These are phyloP conservation scores for Rasamsonia emersonii DNA, from an alignment of 2,329 filamentous ascomycete genomes.

Conservation along the genomic window DNA sequence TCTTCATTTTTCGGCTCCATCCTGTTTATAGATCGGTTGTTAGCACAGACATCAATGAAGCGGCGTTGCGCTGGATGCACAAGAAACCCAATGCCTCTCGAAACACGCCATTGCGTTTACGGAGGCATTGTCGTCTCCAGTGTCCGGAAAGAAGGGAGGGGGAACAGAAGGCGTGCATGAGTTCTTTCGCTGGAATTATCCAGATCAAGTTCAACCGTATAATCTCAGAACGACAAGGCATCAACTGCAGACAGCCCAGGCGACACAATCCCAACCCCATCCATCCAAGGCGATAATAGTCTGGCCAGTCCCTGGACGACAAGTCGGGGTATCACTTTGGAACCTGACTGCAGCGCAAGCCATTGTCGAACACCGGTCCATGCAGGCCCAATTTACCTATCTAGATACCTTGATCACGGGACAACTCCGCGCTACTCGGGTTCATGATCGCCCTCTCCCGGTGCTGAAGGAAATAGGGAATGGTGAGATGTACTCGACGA, in stretches of 20 bases:
- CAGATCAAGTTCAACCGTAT: conserved; percentile 40
- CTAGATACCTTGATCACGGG: conserved; percentile 35
- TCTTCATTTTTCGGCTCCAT: conserved; percentile 24
- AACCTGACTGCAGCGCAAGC: conserved; percentile 1
- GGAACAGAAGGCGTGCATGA: conserved; percentile 26
- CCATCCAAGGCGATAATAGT: neutral
- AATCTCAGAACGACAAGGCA: conserved; percentile 30
- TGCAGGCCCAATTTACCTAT: conserved; percentile 24
- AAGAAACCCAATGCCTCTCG: no score
- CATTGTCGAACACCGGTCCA: conserved; percentile 33
- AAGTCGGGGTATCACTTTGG: no score
- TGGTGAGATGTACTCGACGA: conserved; percentile 22
- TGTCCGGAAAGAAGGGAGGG: neutral
- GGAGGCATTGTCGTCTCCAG: neutral
- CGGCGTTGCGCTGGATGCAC: no score
- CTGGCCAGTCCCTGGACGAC: no score
- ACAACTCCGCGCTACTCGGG: conserved; percentile 31
- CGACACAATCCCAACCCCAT: conserved; percentile 1
- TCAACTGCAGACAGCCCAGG: neutral
- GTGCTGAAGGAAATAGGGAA: conserved; percentile 8
- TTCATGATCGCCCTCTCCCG: conserved; percentile 25
- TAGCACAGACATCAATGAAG: no score
- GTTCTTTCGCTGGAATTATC: conserved; percentile 39
- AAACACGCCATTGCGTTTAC: no score
- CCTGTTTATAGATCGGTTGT: no score